Evolutionary conservation across 2,329 filamentous ascomycete species (phyloP), one percentile per base, ranked within the genome.

Genomic region (Didymella arachidicola): DNA sequence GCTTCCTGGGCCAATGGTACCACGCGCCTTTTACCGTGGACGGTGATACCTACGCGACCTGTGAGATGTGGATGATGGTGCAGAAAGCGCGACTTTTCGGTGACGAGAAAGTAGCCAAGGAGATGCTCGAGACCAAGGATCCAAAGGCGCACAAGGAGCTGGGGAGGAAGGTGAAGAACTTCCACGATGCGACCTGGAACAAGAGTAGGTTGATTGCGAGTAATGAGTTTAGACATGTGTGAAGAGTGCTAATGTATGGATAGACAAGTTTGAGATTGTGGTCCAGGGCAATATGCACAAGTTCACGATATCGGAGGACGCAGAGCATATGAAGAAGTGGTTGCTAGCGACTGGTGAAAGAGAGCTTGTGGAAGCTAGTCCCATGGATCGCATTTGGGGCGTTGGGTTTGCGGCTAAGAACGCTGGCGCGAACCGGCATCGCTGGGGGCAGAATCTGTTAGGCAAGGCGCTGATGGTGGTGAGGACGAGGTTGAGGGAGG

Each of bases 1-100:
- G 85, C 39, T 87, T 81, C 74, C 79, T 89, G n/a, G 86, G 83
- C 0, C 87, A 90, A 74, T 89, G 86, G 86, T 87, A 85, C 68
- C 67, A 76, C 49, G 80, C 77, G 18, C 74, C 79, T 2, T 89
- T 87, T 57, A 61, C 34, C 0, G 2, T 61, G 16, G 64, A 63
- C 0, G 18, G 76, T 69, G 53, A 74, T 56, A 48, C 51, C 1
- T 81, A 81, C 60, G 61, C 62, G 4, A 77, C 73, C 1, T 74
- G 78, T 14, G 79, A 81, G 65, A 79, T 80, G 78, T 81, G 78
- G 77, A 81, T 81, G 79, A 81, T 81, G 79, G 72, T 79, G n/a
- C 68, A 75, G 18, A 81, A 81, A 58, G 79, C 79, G 30, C 70
- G 64, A 36, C 56, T 80, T 0, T 81, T 81, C 56, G 70, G 69